Evolutionary conservation across 225 moss, liverwort and hornwort genomes (phyloP), one percentile per base, ranked within the genome.

Genomic region (Lunularia cruciata): DNA sequence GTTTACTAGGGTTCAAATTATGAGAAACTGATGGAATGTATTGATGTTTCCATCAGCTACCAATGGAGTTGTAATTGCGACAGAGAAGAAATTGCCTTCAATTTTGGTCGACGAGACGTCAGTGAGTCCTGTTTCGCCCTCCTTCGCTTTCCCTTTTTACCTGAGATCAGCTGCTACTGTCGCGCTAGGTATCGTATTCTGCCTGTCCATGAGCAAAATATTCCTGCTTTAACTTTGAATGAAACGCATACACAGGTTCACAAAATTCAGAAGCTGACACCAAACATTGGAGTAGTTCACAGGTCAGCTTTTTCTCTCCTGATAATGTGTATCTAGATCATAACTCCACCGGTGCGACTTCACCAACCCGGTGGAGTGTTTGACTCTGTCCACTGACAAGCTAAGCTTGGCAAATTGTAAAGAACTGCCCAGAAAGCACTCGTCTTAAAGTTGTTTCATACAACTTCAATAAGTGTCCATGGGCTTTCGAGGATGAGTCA

Each of bases 201-300:
- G 14, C 16, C 13, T 34, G 14, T 33, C 15, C 10, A 37, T 60
- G n/a, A n/a, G n/a, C n/a, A n/a, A n/a, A n/a, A n/a, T n/a, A n/a
- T n/a, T n/a, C n/a, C n/a, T n/a, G n/a, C n/a, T n/a, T n/a, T n/a
- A n/a, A n/a, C n/a, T n/a, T n/a, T n/a, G n/a, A n/a, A n/a, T n/a
- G 27, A n/a, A 60, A 28, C 16, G 27, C 13, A 38, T 37, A 19
- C 39, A 8, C 83, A 96, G 95, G 80, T 90, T 20, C 92, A 98
- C 70, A 98, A 98, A 81, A 92, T 98, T 72, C 92, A 98, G 70
- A 90, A 85, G 25, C 61, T 92, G 36, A 98, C 96, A 27, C 86
- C 88, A 3, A 92, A 95, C 54, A 92, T 95, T n/a, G 96, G 92
- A 53, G 92, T 98, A 27, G 96, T 90, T 4, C 92, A 98, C 85